Base-by-base conservation (phyloP, 345 rosid species). In the Euphorbia tirucalli region DNA sequence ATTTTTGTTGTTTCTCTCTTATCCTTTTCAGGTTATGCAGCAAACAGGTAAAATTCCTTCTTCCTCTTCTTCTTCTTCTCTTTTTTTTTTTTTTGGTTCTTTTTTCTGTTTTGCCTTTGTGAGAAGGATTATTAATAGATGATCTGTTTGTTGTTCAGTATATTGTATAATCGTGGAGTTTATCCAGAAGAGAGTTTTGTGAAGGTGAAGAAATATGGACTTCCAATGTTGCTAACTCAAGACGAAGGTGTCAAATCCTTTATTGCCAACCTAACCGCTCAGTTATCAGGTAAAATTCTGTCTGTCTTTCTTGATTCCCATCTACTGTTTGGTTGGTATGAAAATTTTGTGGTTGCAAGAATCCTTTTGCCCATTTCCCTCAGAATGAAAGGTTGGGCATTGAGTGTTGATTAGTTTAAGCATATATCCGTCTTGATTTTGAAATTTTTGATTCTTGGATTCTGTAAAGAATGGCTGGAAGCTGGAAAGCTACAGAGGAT, bases 171-270 rank as follows among this genome's bases (percentile, higher is more conserved):
- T 80, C 88, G 99, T 0, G 99, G 93, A 75, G 94, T 92, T 48
- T 95, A 92, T 71, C 97, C 99, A 0, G 99, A 92, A 76, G 99
- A 92, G 79, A 89, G 91, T 61, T 92, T 92, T 61, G 89, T 44
- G 43, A 90, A 89, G 84, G 97, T 95, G 86, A 95, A 95, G 89
- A 95, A 95, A 70, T 95, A 90, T 58, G 99, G 99, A 32, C 96
- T 92, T 28, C 97, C 99, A 4, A 76, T 95, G 97, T 77, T 92
- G 77, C 93, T 92, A 46, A 92, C 91, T 61, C 84, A 92, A 76
- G 97, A 95, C 65, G 99, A 95, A 62, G 91, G 87, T 55, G 97
- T 95, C 37, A 92, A 90, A 66, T 78, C 96, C 72, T 90, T 92
- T 75, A 78, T 95, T 57, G 74, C 97, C 13, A 89, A 85, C 43